Percentiles rank a stretch among this genome's conserved stretches.
Conservation (phyloP, 495 filamentous ascomycete species). For the Penicillium fimorum region DNA sequence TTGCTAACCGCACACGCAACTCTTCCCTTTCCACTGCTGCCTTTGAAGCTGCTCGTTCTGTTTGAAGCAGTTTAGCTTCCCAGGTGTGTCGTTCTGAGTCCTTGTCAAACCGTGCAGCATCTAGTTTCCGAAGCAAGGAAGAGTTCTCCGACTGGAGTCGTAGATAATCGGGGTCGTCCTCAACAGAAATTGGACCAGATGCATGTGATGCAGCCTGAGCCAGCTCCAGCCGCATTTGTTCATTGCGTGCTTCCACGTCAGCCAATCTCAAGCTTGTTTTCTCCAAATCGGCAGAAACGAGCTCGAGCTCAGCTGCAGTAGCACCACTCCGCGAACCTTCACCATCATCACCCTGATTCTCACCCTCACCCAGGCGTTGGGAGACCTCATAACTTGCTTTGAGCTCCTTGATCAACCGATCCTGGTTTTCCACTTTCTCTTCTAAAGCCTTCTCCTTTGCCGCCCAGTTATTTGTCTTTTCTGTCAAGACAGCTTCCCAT, state of each 20-base stretch:
- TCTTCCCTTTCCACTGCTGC: conserved; percentile 71
- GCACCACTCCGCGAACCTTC: conserved; percentile 58
- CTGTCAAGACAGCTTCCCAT: conserved; percentile 87
- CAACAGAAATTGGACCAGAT: conserved; percentile 54
- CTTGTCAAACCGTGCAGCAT: conserved; percentile 75
- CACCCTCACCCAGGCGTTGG: conserved; percentile 70
- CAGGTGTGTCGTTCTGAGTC: conserved; percentile 71
- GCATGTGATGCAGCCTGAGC: conserved; percentile 81
- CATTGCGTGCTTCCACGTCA: conserved; percentile 91
- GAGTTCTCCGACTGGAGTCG: conserved; percentile 90
- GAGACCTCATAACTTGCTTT: conserved; percentile 98
- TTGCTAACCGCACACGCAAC: conserved; percentile 75
- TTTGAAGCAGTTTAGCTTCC: conserved; percentile 62
- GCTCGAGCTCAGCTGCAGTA: conserved; percentile 86
- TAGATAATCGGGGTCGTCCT: conserved; percentile 87
- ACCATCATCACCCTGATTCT: conserved; percentile 55
- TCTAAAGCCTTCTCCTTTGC: conserved; percentile 89
- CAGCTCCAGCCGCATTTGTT: conserved; percentile 85
- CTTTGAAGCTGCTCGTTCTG: conserved; percentile 43
- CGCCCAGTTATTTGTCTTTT: conserved; percentile 96
- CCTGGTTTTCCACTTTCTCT: conserved; percentile 92
- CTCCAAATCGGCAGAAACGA: conserved; percentile 87
- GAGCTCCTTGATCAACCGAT: conserved; percentile 85
- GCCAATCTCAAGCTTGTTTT: conserved; percentile 82
- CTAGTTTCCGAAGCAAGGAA: conserved; percentile 79